These are phyloP conservation scores for Xerocomus minutiporus DNA, from an alignment of 1,284 basidiomycete genomes.

Conservation along the genomic window DNA sequence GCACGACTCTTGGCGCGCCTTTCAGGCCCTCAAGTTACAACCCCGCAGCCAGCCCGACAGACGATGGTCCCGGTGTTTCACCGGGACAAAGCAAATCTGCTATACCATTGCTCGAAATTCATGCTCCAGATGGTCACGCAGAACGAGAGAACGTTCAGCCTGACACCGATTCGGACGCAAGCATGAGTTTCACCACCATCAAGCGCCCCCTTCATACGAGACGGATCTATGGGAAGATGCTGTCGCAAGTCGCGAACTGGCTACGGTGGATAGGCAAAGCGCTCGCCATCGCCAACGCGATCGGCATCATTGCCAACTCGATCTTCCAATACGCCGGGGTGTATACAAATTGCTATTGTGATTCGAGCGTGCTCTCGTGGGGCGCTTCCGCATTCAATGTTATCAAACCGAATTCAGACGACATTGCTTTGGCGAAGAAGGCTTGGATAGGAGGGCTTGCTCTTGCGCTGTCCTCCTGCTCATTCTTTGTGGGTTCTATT, in stretches of 20 bases:
- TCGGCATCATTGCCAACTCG: constrained; percentile 17
- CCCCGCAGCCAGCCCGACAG: too few species aligned
- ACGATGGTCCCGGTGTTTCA: too few species aligned
- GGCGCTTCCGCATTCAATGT: constrained; percentile 11
- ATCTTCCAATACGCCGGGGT: constrained; percentile 22
- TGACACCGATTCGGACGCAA: background rate
- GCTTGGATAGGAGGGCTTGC: constrained; percentile 22
- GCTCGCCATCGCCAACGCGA: constrained; percentile 22
- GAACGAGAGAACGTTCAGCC: background rate
- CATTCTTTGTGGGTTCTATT: background rate
- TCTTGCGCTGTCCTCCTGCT: background rate
- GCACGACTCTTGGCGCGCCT: background rate
- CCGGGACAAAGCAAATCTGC: too few species aligned
- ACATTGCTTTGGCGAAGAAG: constrained; percentile 1
- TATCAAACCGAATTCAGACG: background rate
- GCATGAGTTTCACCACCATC: background rate
- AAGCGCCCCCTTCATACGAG: background rate
- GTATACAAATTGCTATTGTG: constrained; percentile 24
- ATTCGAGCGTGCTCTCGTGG: constrained; percentile 15
- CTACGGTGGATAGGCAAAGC: constrained; percentile 25
- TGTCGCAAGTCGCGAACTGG: constrained; percentile 6
- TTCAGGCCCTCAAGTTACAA: background rate
- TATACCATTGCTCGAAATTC: background rate
- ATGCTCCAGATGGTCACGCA: rapidly evolving
- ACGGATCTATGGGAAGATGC: background rate